Evolutionary conservation across 495 filamentous ascomycete species (phyloP).

Genomic region (Neurospora sublineolata): DNA sequence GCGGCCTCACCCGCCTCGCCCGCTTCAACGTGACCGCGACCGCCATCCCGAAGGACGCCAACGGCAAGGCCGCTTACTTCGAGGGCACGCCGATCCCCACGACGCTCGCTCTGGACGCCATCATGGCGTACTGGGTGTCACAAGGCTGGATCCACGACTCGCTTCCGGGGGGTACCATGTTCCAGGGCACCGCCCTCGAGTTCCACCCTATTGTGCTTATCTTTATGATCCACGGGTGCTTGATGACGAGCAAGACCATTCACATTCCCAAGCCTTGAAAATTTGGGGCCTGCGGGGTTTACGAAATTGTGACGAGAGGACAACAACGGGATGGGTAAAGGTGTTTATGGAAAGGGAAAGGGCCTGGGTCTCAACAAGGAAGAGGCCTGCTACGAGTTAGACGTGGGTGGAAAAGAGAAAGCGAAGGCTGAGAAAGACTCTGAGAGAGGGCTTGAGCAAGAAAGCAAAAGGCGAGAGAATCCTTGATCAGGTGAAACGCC

Average conservation of each 20-base stretch:
- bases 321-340: neutral
- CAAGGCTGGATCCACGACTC: slow-evolving; percentile 68
- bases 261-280: slow-evolving; percentile 86
- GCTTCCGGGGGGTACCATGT: slow-evolving; percentile 57
- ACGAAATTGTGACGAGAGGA: neutral
- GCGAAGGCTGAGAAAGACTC: neutral
- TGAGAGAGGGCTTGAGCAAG: neutral
- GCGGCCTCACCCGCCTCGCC: slow-evolving; percentile 84
- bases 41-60: slow-evolving; percentile 77
- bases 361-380: slow-evolving; percentile 2
- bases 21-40: slow-evolving; percentile 94
- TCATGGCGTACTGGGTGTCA: slow-evolving; percentile 85
- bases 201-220: slow-evolving; percentile 76
- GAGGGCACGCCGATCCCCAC: slow-evolving; percentile 96
- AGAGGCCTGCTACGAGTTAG: neutral
- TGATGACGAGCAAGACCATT: slow-evolving; percentile 90
- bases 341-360: neutral
- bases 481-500: neutral
- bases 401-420: neutral
- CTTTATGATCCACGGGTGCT: slow-evolving; percentile 74
- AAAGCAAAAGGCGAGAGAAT: neutral
- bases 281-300: neutral
- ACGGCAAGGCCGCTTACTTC: slow-evolving; percentile 86
- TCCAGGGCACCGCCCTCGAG: slow-evolving; percentile 58
- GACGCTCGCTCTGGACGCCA: slow-evolving; percentile 59